phyloP scores from a whole-genome alignment of 1,284 basidiomycete genomes.

The Erythrobasidium hasegawianum region DNA sequence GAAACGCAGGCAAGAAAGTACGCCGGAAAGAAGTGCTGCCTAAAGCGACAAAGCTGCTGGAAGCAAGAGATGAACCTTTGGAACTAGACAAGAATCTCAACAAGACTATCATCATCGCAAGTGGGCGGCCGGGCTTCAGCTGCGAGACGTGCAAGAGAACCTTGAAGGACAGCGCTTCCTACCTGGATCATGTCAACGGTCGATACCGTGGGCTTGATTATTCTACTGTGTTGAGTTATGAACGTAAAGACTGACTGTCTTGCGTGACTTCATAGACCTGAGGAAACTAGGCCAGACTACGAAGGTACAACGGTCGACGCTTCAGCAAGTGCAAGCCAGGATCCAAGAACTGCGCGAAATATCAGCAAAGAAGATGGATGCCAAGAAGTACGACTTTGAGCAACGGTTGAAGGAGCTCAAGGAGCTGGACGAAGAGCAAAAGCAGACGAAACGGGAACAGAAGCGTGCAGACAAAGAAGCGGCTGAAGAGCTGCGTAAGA shows the following conservation, averaged over 20 bases:
- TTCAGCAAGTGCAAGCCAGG: slow-evolving; percentile 83
- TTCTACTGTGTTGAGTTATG: background rate
- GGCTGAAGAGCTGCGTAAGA: slow-evolving; percentile 19
- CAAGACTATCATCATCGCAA: slow-evolving; percentile 87
- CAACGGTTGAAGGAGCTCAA: slow-evolving; percentile 77
- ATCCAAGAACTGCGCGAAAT: slow-evolving; percentile 83
- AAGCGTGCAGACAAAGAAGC: slow-evolving; percentile 48
- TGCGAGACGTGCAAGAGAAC: slow-evolving; percentile 86
- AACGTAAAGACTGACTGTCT: background rate
- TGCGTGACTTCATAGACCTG: slow-evolving; percentile 60
- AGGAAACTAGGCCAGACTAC: slow-evolving; percentile 91
- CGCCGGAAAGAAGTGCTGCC: slow-evolving; percentile 62
- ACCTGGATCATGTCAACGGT: slow-evolving; percentile 94
- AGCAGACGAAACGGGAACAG: slow-evolving; percentile 56
- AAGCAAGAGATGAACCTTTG: slow-evolving; percentile 71
- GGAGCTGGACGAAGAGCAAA: slow-evolving; percentile 66
- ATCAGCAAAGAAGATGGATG: slow-evolving; percentile 70
- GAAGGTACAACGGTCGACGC: slow-evolving; percentile 78
- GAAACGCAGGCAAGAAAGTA: slow-evolving; percentile 75
- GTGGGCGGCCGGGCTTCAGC: slow-evolving; percentile 84
- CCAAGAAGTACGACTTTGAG: slow-evolving; percentile 90
- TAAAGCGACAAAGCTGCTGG: slow-evolving; percentile 83
- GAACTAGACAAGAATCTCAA: slow-evolving; percentile 85
- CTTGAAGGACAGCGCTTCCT: slow-evolving; percentile 87
- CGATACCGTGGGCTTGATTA: slow-evolving; percentile 62